These are phyloP conservation scores for Xylaria digitata DNA, from an alignment of 2,329 filamentous ascomycete genomes.

Conservation along the genomic window DNA sequence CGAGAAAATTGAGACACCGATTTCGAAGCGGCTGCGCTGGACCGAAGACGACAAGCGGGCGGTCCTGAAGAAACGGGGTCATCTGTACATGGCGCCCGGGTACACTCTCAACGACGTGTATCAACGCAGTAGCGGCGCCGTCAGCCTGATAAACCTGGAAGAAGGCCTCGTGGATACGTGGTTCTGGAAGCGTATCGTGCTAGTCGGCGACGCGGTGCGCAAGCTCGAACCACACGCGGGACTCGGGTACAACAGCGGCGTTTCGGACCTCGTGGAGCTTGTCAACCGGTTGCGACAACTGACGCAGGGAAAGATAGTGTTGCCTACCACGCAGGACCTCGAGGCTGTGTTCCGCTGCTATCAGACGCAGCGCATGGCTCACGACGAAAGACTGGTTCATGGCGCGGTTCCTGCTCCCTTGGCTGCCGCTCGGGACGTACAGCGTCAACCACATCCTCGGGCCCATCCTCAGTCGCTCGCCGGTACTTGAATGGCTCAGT, in stretches of 20 bases:
- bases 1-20: conserved; percentile 45
- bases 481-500: conserved; percentile 45
- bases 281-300: conserved; percentile 45
- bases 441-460: conserved; percentile 32
- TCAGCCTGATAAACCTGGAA: conserved; percentile 49
- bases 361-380: conserved; percentile 42
- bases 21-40: conserved; percentile 44
- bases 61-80: conserved; percentile 41
- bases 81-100: conserved; percentile 45
- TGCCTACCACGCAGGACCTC: conserved; percentile 35
- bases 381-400: conserved; percentile 39
- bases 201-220: conserved; percentile 52
- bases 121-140: conserved; percentile 27
- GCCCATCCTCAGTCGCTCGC: conserved; percentile 35
- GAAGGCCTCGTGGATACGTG: conserved; percentile 51
- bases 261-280: conserved; percentile 46
- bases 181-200: conserved; percentile 49
- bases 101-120: conserved; percentile 46
- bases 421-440: conserved; percentile 26
- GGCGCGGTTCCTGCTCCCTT: conserved; percentile 33
- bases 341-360: conserved; percentile 43
- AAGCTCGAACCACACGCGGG: conserved; percentile 52
- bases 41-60: conserved; percentile 47
- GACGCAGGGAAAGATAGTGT: not conserved
- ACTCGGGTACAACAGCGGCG: conserved; percentile 50